A percentile compares a stretch with the other conserved stretches of the same genome.
phyloP scores from a whole-genome alignment of 2,329 filamentous ascomycete genomes.

The Calycina herbarum region DNA sequence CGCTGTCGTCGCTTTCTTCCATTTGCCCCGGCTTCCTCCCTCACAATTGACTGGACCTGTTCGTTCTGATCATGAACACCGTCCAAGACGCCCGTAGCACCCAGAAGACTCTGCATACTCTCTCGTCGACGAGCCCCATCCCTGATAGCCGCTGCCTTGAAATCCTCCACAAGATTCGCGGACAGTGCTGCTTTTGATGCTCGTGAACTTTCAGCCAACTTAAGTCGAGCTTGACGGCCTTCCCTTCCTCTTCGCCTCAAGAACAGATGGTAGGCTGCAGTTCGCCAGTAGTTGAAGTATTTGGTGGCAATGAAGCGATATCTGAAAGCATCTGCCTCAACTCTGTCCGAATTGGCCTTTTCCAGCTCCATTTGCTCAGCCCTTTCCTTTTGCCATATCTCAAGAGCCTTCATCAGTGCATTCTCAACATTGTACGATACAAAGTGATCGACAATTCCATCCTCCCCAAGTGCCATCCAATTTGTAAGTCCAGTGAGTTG shows the following conservation, averaged over 20 bases:
- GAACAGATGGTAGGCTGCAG: slow-evolving; percentile 27
- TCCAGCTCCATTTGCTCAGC: slow-evolving; percentile 22
- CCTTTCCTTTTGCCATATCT: slow-evolving; percentile 27
- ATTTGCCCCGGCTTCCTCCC: slow-evolving; percentile 12
- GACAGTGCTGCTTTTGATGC: slow-evolving; percentile 30
- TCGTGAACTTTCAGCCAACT: slow-evolving; percentile 33
- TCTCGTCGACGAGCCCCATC: slow-evolving; percentile 18
- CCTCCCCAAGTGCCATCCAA: slow-evolving; percentile 34
- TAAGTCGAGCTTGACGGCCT: slow-evolving; percentile 31
- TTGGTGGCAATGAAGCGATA: slow-evolving; percentile 32
- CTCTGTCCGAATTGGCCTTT: slow-evolving; percentile 20
- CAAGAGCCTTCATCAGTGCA: slow-evolving; percentile 25
- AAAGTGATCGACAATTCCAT: slow-evolving; percentile 39
- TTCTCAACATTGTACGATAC: slow-evolving; percentile 27
- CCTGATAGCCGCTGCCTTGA: slow-evolving; percentile 28
- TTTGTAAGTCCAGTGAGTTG: slow-evolving; percentile 25
- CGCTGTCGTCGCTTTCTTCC: slow-evolving; percentile 27
- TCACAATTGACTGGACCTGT: slow-evolving; percentile 26
- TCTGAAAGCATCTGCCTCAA: slow-evolving; percentile 32
- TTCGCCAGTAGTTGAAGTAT: slow-evolving; percentile 35
- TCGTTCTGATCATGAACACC: slow-evolving; percentile 29
- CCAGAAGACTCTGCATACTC: slow-evolving; percentile 34
- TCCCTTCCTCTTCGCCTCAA: slow-evolving; percentile 34
- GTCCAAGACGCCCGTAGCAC: slow-evolving; percentile 28
- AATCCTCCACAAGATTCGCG: slow-evolving; percentile 35